Base-by-base conservation (phyloP, 371 early-diverging fungal species). In the Rhizopus arrhizus region DNA sequence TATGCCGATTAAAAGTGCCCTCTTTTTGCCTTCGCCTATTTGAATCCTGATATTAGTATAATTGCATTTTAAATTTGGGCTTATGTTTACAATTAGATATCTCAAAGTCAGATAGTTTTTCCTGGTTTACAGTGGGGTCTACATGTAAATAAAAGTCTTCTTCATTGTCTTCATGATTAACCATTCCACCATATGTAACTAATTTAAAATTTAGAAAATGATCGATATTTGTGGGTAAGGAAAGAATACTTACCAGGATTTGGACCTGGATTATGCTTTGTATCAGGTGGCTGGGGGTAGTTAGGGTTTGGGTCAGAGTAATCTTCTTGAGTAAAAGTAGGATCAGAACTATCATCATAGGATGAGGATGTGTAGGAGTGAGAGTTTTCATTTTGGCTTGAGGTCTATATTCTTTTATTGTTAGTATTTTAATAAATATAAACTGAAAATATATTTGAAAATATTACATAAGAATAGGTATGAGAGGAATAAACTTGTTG, bases 1-100 rank as follows among this genome's bases (percentile, higher is more conserved):
- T 72, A 96, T 95, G 42, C 97, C 97, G 56, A 97, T 85, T 36
- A 97, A 78, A 53, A 97, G 80, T 1, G 95, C 97, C 40, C 88
- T 83, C 70, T 89, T 91, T 57, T 87, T 79, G 33, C 92, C 90
- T 33, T 62, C 66, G 53, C 77, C 81, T 80, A 59, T 16, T 34
- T 47, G 16, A 53, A 12, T 4, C 10, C 49, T 2, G 40, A 35
- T 16, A 46, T 11, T 35, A 8, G 7, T 6, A 29, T 50, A 4
- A 9, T 2, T 11, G 13, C 13, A 10, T 16, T 8, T n/a, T 36
- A 8, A 22, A 22, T 22, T 22, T 22, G 22, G 22, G 15, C 16
- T 13, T 28, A 34, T 42, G 55, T 69, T 79, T 84, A 74, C 90
- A 91, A 64, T 90, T 88, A 6, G 92, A 92, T 11, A 90, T 74